phyloP scores from a whole-genome alignment of 164 flowering plant genomes.

The Stephania yunnanensis region DNA sequence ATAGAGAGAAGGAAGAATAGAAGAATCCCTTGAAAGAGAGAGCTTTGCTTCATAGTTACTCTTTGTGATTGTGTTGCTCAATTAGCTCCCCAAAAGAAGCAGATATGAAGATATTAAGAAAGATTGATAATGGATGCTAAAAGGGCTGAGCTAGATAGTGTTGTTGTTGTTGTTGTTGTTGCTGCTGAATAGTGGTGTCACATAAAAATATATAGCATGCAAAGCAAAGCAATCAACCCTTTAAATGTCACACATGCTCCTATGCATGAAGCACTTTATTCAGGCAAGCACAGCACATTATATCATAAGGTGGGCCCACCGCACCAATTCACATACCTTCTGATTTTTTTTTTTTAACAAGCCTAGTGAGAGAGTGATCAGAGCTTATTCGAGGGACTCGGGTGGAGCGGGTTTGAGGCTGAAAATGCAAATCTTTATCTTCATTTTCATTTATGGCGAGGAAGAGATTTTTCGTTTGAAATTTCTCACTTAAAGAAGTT shows the following conservation, averaged over 20 bases:
- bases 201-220: constrained; percentile 15
- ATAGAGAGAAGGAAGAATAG: constrained; percentile 14
- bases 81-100: constrained; percentile 2
- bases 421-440: too few relatives aligned
- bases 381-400: too few relatives aligned
- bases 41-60: constrained; percentile 17
- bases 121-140: neutral
- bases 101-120: neutral
- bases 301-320: constrained; percentile 13
- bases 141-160: neutral
- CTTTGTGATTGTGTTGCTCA: neutral
- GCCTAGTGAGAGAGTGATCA: too few relatives aligned
- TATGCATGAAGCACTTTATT: neutral
- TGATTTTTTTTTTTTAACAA: too few relatives aligned
- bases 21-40: constrained; percentile 5
- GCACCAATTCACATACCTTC: neutral
- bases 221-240: neutral
- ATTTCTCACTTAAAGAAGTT: too few relatives aligned
- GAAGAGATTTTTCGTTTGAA: too few relatives aligned
- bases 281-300: constrained; percentile 9
- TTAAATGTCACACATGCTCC: constrained; percentile 8
- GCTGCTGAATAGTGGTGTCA: constrained; percentile 1
- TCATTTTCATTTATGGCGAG: too few relatives aligned
- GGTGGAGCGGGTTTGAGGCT: too few relatives aligned
- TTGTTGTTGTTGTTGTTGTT: constrained; percentile 4